Conservation (phyloP, 164 flowering plant species). For the Echeveria elegans region DNA sequence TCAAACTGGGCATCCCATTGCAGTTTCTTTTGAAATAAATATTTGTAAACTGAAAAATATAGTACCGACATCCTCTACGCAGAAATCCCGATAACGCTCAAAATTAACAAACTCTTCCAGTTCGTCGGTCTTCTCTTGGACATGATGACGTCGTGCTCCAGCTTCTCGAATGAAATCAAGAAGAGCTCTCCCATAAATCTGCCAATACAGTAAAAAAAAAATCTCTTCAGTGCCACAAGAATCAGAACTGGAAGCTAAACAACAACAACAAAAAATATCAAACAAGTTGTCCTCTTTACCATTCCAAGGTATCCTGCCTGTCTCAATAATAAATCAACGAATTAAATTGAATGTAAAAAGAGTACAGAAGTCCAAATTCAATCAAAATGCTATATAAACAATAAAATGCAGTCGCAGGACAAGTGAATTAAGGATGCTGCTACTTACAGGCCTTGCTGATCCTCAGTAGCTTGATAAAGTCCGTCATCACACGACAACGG, state of each 20-base stretch:
- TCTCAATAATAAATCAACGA: constrained; percentile 1
- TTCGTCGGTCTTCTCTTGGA: constrained; percentile 64
- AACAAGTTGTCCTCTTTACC: constrained; percentile 81
- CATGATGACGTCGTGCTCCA: constrained; percentile 38
- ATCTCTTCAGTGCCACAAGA: constrained; percentile 11
- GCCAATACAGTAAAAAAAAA: constrained; percentile 16
- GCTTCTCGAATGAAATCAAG: constrained; percentile 84
- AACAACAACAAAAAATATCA: constrained; percentile 25
- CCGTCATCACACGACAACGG: constrained; percentile 77
- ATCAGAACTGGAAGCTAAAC: not conserved
- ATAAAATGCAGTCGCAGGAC: too few species aligned
- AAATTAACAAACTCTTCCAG: constrained; percentile 99
- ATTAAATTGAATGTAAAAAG: not conserved
- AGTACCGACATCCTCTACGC: constrained; percentile 99
- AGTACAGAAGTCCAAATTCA: not conserved
- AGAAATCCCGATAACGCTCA: constrained; percentile 99
- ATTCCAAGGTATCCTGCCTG: constrained; percentile 99
- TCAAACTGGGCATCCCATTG: constrained; percentile 8
- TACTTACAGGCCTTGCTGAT: constrained; percentile 86
- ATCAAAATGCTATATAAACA: not conserved
- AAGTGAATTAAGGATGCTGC: not conserved
- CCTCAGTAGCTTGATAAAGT: constrained; percentile 75
- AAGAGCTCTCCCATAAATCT: constrained; percentile 98
- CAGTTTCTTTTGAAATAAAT: constrained; percentile 6
- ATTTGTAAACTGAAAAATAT: constrained; percentile 6